A percentile compares a stretch with the other conserved stretches of the same genome.
phyloP scores from a whole-genome alignment of 106 monocot species.

The Posidonia australis region DNA sequence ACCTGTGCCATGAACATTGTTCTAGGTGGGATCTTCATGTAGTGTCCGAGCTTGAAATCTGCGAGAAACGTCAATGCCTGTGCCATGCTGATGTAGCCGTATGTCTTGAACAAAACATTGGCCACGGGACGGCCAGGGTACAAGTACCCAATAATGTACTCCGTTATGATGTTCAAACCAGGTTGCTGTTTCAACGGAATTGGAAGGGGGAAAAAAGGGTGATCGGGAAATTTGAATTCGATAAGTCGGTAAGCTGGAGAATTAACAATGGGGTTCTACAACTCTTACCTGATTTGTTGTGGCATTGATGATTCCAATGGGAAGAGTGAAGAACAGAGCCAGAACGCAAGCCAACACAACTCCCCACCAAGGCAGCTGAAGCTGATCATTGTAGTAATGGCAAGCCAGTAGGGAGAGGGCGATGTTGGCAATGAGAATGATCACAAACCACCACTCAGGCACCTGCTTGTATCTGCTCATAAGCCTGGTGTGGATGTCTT shows the following conservation, averaged over 20 bases:
- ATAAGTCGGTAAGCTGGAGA: too few species aligned
- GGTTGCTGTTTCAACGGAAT: constrained; percentile 28
- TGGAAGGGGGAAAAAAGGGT: too few species aligned
- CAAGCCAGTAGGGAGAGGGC: constrained; percentile 59
- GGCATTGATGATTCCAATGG: constrained; percentile 69
- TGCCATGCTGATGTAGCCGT: constrained; percentile 71
- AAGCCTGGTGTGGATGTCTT: constrained; percentile 82
- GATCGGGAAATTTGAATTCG: too few species aligned
- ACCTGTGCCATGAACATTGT: constrained; percentile 82
- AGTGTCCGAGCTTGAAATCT: constrained; percentile 74
- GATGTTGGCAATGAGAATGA: constrained; percentile 58
- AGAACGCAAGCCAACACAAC: constrained; percentile 57
- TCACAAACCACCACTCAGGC: constrained; percentile 83
- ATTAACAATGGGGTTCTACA: too few species aligned
- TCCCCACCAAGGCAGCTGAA: constrained; percentile 96
- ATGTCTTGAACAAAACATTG: constrained; percentile 68
- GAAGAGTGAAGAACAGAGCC: constrained; percentile 68
- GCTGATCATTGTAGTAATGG: constrained; percentile 74
- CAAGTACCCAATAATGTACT: constrained; percentile 69
- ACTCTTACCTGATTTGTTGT: constrained; percentile 71
- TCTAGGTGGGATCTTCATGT: constrained; percentile 73
- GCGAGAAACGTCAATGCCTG: constrained; percentile 54
- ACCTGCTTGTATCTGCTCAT: constrained; percentile 83
- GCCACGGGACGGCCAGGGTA: constrained; percentile 66
- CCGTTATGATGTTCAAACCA: constrained; percentile 63